Percentiles rank a stretch among this genome's conserved stretches.
Conservation (phyloP, 1,284 basidiomycete species). For the Puccinia hordei region DNA sequence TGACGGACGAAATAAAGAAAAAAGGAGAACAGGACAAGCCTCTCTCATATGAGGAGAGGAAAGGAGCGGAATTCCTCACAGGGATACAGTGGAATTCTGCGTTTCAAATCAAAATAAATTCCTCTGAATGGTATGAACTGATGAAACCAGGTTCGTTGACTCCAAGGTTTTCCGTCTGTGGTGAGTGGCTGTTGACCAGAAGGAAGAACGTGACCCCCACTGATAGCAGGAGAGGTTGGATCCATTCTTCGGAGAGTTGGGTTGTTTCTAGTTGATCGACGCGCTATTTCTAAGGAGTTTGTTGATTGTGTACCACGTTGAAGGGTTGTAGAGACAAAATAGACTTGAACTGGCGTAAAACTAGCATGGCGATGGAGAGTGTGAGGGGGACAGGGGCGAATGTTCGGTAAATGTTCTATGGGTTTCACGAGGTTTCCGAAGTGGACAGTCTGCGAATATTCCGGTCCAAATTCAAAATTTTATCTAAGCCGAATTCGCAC, state of each 20-base stretch:
- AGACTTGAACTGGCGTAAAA: too few species aligned
- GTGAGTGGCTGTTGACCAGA: neutral
- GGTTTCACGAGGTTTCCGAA: neutral
- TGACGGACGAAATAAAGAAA: neutral
- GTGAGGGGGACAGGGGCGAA: neutral
- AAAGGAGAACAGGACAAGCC: neutral
- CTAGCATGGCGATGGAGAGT: neutral
- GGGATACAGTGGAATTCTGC: conserved; percentile 74
- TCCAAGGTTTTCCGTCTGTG: conserved; percentile 54
- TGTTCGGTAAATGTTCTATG: neutral
- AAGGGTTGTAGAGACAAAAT: too few species aligned
- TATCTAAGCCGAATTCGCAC: too few species aligned
- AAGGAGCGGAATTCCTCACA: conserved; percentile 10
- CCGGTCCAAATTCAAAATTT: too few species aligned
- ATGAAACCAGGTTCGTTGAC: conserved; percentile 57
- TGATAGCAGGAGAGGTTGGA: neutral
- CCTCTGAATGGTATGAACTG: conserved; percentile 66
- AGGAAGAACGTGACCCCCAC: neutral
- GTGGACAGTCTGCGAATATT: neutral
- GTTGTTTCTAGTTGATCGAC: neutral
- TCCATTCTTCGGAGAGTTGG: neutral
- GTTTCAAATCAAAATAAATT: conserved; percentile 74
- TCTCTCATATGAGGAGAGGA: neutral
- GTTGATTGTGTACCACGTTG: too few species aligned
- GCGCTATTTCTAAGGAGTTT: neutral